These are phyloP conservation scores for Pseudoneurospora amorphoporcata DNA, from an alignment of 495 filamentous ascomycete genomes.

Conservation along the genomic window DNA sequence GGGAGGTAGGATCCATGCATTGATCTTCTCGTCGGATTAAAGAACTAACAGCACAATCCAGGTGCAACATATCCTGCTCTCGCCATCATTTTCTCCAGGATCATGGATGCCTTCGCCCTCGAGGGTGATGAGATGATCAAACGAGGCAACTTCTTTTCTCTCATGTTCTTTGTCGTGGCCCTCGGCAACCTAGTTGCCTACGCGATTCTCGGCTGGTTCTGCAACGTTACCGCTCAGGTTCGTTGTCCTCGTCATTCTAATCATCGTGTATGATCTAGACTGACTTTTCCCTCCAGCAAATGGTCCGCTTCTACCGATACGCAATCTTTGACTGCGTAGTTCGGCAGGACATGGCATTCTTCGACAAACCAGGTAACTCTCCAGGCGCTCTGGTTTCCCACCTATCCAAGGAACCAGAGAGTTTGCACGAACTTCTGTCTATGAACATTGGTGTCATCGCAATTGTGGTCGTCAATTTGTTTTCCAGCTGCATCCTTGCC, in stretches of 20 bases:
- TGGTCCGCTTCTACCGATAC: constrained; percentile 38
- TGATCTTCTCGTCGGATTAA: not conserved
- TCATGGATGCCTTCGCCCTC: constrained; percentile 22
- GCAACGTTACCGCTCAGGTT: constrained; percentile 26
- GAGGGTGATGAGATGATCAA: constrained; percentile 8
- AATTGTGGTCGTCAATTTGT: constrained; percentile 34
- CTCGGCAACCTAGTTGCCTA: constrained; percentile 34
- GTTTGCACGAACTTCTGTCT: constrained; percentile 50
- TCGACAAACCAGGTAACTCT: constrained; percentile 48
- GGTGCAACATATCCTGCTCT: constrained; percentile 24
- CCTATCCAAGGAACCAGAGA: constrained; percentile 44
- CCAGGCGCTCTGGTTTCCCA: constrained; percentile 48
- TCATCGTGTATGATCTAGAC: not conserved
- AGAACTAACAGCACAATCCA: constrained; percentile 1
- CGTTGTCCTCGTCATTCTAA: not conserved
- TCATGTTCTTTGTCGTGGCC: constrained; percentile 48
- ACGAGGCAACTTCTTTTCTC: constrained; percentile 38
- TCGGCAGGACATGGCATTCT: constrained; percentile 46
- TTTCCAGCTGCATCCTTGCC: constrained; percentile 35
- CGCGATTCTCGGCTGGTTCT: constrained; percentile 32
- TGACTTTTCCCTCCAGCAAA: constrained; percentile 14
- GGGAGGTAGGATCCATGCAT: constrained; percentile 8
- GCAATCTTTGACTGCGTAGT: constrained; percentile 46
- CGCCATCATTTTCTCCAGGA: constrained; percentile 22
- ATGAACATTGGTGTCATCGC: constrained; percentile 38